Evolutionary conservation across 768 basidiomycete species (phyloP), one percentile per base, ranked within the genome.

Genomic region (Obba rivulosa): DNA sequence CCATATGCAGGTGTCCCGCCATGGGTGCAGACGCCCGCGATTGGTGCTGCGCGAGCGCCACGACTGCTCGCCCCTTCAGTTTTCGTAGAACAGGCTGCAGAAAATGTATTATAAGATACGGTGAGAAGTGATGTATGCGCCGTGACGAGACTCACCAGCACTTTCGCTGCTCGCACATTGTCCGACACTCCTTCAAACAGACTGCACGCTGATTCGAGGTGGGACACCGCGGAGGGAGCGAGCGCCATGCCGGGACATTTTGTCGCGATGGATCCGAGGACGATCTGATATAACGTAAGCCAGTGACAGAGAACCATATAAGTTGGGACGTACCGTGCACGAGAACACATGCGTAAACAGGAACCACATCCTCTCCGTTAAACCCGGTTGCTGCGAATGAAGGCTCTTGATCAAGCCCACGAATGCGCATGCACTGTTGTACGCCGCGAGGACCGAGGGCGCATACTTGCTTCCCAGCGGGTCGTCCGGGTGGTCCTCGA

Each of bases 301-400:
- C 9, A 14, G 7, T 34, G 17, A 28, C 24, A 22, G 28, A 31
- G 28, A 7, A 34, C 13, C 24, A 42, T n/a, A 43, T 7, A 10
- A 18, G 40, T 16, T 11, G 43, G 16, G 31, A 57, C 61, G 25
- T 62, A 85, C 84, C 31, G 81, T 73, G 58, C 83, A 85, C 4
- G 81, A 85, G 61, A 85, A 85, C 2, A 83, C 81, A 60, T 86
- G 83, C 8, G 81, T 83, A 51, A 84, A 82, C 43, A 82, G 63
- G 63, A 86, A 85, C 80, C 82, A 85, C 77, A 81, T 78, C 34
- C 85, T 73, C 57, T 83, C 81, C 11, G 81, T 81, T 47, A 85
- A 65, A n/a, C 63, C 69, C 20, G 83, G 81, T 48, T 84, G 77
- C 57, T 83, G 82, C 47, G 81, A 80, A 59, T 77, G 80, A 43